Percentiles rank a stretch among this genome's conserved stretches.
These are phyloP conservation scores for Neurospora cerealis DNA, from an alignment of 495 filamentous ascomycete species.

Conservation along the genomic window DNA sequence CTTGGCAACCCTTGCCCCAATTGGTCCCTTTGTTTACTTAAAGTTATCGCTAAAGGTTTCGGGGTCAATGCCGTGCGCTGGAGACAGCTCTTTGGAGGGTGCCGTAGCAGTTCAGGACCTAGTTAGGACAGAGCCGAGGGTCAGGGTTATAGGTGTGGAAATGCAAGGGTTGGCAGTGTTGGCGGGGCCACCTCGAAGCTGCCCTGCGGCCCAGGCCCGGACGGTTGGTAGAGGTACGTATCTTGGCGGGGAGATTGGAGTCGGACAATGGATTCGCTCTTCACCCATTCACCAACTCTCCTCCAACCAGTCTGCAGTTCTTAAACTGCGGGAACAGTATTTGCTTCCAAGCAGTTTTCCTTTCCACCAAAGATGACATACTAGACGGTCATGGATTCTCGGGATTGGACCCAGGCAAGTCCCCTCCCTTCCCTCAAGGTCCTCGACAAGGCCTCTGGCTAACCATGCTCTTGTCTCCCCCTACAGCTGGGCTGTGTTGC, in stretches of 20 bases:
- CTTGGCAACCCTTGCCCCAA: not conserved
- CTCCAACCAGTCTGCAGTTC: not conserved
- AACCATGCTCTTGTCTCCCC: not conserved
- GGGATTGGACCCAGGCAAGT: not conserved
- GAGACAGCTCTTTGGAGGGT: not conserved
- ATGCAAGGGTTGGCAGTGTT: not conserved
- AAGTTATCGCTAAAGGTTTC: not conserved
- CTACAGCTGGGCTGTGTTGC: conserved; percentile 59
- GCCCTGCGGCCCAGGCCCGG: not conserved
- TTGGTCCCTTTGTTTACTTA: not conserved
- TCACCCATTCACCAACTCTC: not conserved
- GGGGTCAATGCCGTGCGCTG: not conserved
- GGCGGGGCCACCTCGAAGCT: not conserved
- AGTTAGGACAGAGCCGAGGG: not conserved
- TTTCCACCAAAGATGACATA: not conserved
- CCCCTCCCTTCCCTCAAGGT: not conserved
- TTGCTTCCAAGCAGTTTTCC: not conserved
- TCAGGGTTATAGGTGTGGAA: not conserved
- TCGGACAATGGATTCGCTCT: not conserved
- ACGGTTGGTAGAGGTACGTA: not conserved
- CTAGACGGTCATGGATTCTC: not conserved
- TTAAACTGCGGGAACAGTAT: not conserved
- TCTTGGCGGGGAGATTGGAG: not conserved
- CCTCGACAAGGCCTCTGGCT: not conserved
- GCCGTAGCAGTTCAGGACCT: not conserved